These are phyloP conservation scores for Nakazawaea sp. DNA, from an alignment of 805 yeast species.

Conservation along the genomic window DNA sequence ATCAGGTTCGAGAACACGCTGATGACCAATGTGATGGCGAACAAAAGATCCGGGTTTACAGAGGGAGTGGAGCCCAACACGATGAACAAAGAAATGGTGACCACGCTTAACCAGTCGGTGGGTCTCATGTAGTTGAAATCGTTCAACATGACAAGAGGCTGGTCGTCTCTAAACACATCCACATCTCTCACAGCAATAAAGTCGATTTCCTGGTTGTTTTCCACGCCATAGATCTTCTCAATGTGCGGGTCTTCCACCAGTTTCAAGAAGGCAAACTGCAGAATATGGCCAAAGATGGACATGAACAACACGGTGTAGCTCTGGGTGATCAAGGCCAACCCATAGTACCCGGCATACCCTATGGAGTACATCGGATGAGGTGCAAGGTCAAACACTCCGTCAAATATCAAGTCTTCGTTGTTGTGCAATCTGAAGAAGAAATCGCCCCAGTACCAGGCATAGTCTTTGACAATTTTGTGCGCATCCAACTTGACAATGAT, in stretches of 20 bases:
- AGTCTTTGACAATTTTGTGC: conserved; percentile 81
- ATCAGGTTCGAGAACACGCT: conserved; percentile 45
- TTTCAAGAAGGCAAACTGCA: conserved; percentile 69
- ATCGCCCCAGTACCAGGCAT: conserved; percentile 96
- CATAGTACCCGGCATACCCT: conserved; percentile 84
- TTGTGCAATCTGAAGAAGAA: conserved; percentile 73
- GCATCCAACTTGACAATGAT: conserved; percentile 85
- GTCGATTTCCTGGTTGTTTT: conserved; percentile 5
- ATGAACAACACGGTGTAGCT: conserved; percentile 64
- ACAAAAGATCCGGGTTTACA: conserved; percentile 2
- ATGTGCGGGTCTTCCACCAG: conserved; percentile 83
- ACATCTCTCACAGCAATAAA: conserved; percentile 26
- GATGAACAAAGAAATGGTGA: conserved; percentile 34
- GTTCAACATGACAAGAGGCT: conserved; percentile 49
- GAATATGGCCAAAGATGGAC: conserved; percentile 68
- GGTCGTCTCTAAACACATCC: conserved; percentile 13
- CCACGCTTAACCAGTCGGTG: conserved; percentile 49
- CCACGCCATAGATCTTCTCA: conserved; percentile 60
- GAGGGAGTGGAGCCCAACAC: conserved; percentile 25
- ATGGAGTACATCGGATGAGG: conserved; percentile 93
- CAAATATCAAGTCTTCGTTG: conserved; percentile 65
- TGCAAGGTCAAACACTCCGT: conserved; percentile 83
- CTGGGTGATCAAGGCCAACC: conserved; percentile 70
- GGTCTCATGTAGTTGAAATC: conserved; percentile 60
- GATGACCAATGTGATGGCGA: conserved; percentile 31